Evolutionary conservation across 495 filamentous ascomycete genomes (phyloP).

Genomic region (Amorphotheca resinae): DNA sequence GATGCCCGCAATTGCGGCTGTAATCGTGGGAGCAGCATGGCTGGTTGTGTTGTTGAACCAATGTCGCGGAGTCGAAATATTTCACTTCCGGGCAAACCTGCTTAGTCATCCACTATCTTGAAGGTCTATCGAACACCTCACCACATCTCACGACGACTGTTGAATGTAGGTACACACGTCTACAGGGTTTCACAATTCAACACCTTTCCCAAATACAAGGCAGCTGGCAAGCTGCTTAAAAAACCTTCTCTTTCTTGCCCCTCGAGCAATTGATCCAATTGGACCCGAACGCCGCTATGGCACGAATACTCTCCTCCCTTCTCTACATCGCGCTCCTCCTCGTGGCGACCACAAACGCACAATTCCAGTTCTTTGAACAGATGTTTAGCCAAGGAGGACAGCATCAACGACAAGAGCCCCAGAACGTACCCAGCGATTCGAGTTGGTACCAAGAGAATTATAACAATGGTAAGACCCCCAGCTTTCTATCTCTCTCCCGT

Average conservation of each 20-base stretch:
- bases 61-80: background rate
- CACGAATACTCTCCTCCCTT: constrained; percentile 12
- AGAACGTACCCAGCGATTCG: constrained; percentile 71
- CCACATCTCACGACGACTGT: too few species aligned
- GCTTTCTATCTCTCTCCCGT: background rate
- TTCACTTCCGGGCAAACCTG: background rate
- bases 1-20: constrained; percentile 37
- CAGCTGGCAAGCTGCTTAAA: too few species aligned
- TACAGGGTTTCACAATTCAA: too few species aligned
- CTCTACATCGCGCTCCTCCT: constrained; percentile 31
- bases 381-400: constrained; percentile 42
- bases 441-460: constrained; percentile 63
- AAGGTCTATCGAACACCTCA: background rate
- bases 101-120: background rate
- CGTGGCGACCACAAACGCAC: constrained; percentile 39
- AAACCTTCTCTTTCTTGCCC: too few species aligned
- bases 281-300: constrained; percentile 6
- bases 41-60: background rate
- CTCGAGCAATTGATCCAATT: background rate
- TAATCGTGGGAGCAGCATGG: constrained; percentile 41
- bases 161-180: too few species aligned
- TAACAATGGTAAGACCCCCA: constrained; percentile 36
- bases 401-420: constrained; percentile 49
- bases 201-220: too few species aligned
- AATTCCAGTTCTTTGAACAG: constrained; percentile 87